These are phyloP conservation scores for Forsythia viridissima DNA, from an alignment of 257 asterid genomes.

Conservation along the genomic window DNA sequence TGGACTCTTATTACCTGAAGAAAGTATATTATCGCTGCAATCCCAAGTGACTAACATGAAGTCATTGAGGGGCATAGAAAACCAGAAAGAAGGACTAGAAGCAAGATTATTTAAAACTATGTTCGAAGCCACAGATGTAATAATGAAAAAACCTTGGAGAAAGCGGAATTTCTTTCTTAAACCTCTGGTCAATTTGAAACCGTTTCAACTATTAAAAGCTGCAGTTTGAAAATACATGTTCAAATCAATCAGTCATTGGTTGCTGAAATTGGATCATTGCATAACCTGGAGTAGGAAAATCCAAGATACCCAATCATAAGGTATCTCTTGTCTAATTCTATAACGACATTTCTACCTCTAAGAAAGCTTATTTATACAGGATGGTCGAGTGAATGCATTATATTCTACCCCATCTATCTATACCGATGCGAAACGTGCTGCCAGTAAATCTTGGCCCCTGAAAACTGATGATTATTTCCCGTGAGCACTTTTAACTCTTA, in stretches of 20 bases:
- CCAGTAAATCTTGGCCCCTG: constrained; percentile 69
- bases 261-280: neutral
- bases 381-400: constrained; percentile 80
- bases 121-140: neutral
- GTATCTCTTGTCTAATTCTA: neutral
- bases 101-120: neutral
- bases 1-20: neutral
- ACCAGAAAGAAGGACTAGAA: neutral
- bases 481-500: constrained; percentile 43
- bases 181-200: neutral
- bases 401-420: constrained; percentile 89
- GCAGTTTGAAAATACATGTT: neutral
- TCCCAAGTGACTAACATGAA: neutral
- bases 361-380: constrained; percentile 50
- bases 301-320: neutral
- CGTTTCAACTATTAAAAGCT: neutral
- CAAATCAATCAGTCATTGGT: neutral
- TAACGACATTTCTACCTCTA: neutral
- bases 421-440: constrained; percentile 72
- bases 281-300: neutral
- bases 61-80: neutral
- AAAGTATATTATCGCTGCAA: neutral
- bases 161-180: neutral
- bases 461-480: constrained; percentile 86
- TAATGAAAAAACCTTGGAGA: neutral